phyloP scores from a whole-genome alignment of 768 basidiomycete species.

The Leccinum disarticulatum region DNA sequence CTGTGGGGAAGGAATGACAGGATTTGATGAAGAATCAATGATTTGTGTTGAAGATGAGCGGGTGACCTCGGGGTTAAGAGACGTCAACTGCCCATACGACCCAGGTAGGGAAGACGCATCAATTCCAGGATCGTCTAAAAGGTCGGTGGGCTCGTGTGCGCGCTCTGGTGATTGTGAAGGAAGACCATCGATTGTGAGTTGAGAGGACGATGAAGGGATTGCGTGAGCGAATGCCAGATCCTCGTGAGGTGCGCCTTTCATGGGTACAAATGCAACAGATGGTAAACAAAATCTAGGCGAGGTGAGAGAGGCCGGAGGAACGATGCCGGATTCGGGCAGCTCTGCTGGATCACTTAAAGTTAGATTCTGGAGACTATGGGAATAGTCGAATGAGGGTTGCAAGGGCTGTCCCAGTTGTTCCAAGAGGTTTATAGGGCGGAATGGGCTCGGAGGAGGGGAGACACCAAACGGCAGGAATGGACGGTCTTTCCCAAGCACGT shows the following conservation, averaged over 20 bases:
- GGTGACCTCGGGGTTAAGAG: neutral
- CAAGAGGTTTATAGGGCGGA: slow-evolving; percentile 33
- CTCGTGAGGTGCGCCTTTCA: neutral
- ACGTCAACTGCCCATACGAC: slow-evolving; percentile 4
- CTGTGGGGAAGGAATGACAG: neutral
- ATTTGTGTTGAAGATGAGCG: slow-evolving; percentile 3
- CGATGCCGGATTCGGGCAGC: slow-evolving; percentile 4
- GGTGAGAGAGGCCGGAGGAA: slow-evolving; percentile 34
- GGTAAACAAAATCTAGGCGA: slow-evolving; percentile 45
- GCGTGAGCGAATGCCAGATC: slow-evolving; percentile 5
- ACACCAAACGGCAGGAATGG: slow-evolving; percentile 16
- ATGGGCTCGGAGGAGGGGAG: slow-evolving; percentile 31
- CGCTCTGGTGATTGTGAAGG: slow-evolving; percentile 23
- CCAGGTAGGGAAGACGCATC: slow-evolving; percentile 5
- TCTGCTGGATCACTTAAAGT: slow-evolving; percentile 6
- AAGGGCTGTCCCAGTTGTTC: slow-evolving; percentile 26
- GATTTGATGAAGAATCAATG: slow-evolving; percentile 4
- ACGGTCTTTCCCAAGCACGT: slow-evolving; percentile 17
- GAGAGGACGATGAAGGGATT: slow-evolving; percentile 9
- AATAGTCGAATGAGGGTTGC: slow-evolving; percentile 3
- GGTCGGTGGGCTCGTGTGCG: slow-evolving; percentile 8
- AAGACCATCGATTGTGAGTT: slow-evolving; percentile 21
- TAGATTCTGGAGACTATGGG: neutral
- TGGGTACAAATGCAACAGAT: slow-evolving; percentile 15
- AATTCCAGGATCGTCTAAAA: slow-evolving; percentile 4